phyloP scores from a whole-genome alignment of 495 filamentous ascomycete species.

The Tuber borchii region DNA sequence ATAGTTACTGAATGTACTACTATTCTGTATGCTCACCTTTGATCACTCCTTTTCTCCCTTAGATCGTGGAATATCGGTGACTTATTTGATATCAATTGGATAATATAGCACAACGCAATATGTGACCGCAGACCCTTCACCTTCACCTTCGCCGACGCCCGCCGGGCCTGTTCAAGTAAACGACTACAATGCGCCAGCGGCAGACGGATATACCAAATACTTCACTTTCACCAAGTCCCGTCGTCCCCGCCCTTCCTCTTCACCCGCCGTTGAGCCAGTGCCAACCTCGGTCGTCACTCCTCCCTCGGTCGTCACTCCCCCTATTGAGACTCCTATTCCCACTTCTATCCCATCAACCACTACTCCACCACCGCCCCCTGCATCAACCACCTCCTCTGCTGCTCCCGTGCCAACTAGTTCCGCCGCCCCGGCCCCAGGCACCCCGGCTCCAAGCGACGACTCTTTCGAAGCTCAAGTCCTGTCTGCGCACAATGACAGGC shows the following conservation, averaged over 20 bases:
- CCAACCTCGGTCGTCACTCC: constrained; percentile 4
- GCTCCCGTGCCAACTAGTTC: background rate
- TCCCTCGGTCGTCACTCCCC: background rate
- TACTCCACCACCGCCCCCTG: background rate
- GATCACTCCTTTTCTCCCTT: background rate
- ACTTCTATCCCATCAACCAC: constrained; percentile 11
- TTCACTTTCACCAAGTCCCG: background rate
- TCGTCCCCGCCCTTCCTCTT: constrained; percentile 5
- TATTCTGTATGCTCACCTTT: constrained; percentile 20
- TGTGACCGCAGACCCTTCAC: constrained; percentile 1
- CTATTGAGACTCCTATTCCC: constrained; percentile 6
- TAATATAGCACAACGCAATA: constrained; percentile 18
- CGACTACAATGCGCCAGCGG: background rate
- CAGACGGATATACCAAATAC: background rate
- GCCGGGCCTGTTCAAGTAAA: background rate
- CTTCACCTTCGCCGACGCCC: background rate
- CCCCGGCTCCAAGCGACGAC: background rate
- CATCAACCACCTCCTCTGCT: background rate
- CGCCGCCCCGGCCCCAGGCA: background rate
- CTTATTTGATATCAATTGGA: background rate
- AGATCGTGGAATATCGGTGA: background rate
- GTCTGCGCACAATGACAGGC: constrained; percentile 69
- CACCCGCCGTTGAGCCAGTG: background rate
- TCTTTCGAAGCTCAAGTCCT: constrained; percentile 19
- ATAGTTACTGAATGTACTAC: constrained; percentile 25